Base-by-base conservation (phyloP, 108 stramenopile species). In the Cyclotella choctawhatcheeana region DNA sequence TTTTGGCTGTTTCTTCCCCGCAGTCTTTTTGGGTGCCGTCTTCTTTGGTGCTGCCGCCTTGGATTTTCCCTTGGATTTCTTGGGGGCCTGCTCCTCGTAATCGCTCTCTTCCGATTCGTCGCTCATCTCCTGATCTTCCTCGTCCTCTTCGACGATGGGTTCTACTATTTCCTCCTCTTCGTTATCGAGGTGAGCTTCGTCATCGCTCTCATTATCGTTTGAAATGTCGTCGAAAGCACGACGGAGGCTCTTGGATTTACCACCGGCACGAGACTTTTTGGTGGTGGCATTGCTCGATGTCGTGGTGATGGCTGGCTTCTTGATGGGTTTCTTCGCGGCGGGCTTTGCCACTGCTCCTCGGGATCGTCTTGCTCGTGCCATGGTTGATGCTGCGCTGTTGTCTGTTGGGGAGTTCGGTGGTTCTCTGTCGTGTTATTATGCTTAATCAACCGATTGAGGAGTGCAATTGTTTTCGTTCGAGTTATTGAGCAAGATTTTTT, bases 321-420 rank as follows among this genome's bases (percentile, higher is more conserved):
- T 54, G 53, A 27, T 26, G 6, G 21, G 21, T 27, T 54, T 54
- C 4, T 26, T 54, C 2, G 53, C 27, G 53, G 53, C 6, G 25
- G 27, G 53, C 27, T 54, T 54, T 24, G 53, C 53, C 27, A 54
- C 26, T 54, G 53, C 53, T 54, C 53, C 53, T 5, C 53, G 53
- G 53, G 53, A 54, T 54, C 53, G 53, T 3, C 25, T 54, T 54
- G 53, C 53, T 54, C 53, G 4, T 54, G 53, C 53, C 53, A 54
- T 54, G 53, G 27, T 54, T 54, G 53, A 27, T 27, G 37, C 12
- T 40, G 37, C 12, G 37, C 37, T 40, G 37, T 40, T 40, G 37
- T 40, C 37, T 40, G 37, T 40, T 40, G 37, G 37, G 37, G 6
- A 8, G 37, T 40, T 40, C n/a, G n/a, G n/a, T n/a, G n/a, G n/a